These are phyloP conservation scores for Aureobasidium leucospermi DNA, from an alignment of 2,329 filamentous ascomycete species.

Conservation along the genomic window DNA sequence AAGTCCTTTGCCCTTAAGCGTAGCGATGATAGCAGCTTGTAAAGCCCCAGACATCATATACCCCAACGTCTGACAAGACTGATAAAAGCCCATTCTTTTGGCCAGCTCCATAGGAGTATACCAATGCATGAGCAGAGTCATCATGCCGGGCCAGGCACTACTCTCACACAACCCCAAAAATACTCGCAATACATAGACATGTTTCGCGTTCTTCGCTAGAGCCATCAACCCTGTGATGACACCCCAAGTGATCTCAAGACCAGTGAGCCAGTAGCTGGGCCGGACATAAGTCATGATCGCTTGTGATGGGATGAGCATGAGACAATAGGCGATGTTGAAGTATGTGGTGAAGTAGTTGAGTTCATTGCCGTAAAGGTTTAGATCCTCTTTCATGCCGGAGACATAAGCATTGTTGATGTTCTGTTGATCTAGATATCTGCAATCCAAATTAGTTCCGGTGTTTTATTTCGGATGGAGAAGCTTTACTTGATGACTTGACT, in stretches of 20 bases:
- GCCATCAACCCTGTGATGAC: constrained; percentile 26
- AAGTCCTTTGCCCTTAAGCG: constrained; percentile 26
- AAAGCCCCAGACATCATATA: constrained; percentile 22
- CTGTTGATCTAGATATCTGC: constrained; percentile 21
- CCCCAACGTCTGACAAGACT: constrained; percentile 21
- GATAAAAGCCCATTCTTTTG: constrained; percentile 22
- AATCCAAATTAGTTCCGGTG: neutral
- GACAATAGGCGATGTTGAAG: constrained; percentile 34
- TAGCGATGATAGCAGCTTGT: constrained; percentile 25
- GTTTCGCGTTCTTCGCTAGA: constrained; percentile 22
- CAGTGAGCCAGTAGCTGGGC: constrained; percentile 28
- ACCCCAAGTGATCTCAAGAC: constrained; percentile 23
- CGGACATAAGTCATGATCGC: constrained; percentile 33
- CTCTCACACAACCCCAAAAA: constrained; percentile 26
- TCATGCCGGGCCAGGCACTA: constrained; percentile 40
- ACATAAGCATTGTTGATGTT: constrained; percentile 23
- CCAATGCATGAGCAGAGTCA: constrained; percentile 32
- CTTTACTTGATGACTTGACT: constrained; percentile 30
- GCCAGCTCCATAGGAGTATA: constrained; percentile 21
- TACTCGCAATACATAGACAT: constrained; percentile 23
- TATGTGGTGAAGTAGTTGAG: constrained; percentile 32
- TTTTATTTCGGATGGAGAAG: neutral
- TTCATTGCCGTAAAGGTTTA: constrained; percentile 22
- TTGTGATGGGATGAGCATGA: constrained; percentile 35
- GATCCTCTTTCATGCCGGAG: constrained; percentile 23